phyloP scores from a whole-genome alignment of 164 flowering plant species.

The Dillenia turbinata region DNA sequence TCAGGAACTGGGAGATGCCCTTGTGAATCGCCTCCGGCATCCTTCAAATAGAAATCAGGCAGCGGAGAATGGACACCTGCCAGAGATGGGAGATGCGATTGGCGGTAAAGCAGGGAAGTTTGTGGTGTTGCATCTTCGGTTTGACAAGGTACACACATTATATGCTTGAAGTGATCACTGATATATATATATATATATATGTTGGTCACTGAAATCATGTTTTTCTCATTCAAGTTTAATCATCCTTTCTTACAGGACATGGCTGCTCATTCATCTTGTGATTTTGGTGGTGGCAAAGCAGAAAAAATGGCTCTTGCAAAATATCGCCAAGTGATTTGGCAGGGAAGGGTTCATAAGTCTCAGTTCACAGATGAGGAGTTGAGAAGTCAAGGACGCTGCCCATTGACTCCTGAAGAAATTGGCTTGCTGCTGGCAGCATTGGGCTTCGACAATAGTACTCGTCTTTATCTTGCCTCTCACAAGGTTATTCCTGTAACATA shows the following conservation, averaged over 20 bases:
- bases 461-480: conserved; percentile 96
- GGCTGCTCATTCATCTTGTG: conserved; percentile 99
- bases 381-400: conserved; percentile 90
- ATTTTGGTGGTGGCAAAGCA: conserved; percentile 98
- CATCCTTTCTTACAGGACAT: conserved; percentile 54
- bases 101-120: conserved; percentile 46
- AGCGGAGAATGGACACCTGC: conserved; percentile 25
- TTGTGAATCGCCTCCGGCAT: conserved; percentile 64
- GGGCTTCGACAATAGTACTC: conserved; percentile 88
- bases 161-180: not conserved
- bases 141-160: conserved; percentile 68
- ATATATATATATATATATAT: too few relatives aligned
- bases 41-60: conserved; percentile 24
- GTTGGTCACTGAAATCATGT: too few relatives aligned
- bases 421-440: conserved; percentile 86
- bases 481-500: conserved; percentile 40
- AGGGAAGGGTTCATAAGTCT: conserved; percentile 89
- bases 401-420: conserved; percentile 97
- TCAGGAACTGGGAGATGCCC: conserved; percentile 73
- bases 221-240: too few relatives aligned
- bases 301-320: conserved; percentile 91
- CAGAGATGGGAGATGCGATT: conserved; percentile 27
- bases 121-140: conserved; percentile 92
- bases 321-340: conserved; percentile 88
- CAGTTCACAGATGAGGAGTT: conserved; percentile 94